Evolutionary conservation across 169 alveolate species (phyloP).

Genomic region (Plasmodium vinckei): DNA sequence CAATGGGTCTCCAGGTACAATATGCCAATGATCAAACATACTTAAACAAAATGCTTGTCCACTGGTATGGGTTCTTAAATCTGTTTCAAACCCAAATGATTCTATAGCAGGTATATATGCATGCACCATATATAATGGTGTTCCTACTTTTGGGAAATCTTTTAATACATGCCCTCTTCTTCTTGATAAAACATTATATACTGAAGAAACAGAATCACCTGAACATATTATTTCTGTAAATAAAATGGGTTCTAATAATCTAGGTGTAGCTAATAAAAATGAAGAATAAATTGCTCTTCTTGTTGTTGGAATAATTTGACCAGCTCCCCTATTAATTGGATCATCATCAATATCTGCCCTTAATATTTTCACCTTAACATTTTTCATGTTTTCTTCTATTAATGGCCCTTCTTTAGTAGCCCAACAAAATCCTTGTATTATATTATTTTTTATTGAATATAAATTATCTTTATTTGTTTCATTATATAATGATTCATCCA

Average conservation of each 20-base stretch:
- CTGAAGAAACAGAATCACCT: slow-evolving; percentile 97
- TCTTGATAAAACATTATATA: slow-evolving; percentile 92
- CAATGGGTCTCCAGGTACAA: slow-evolving; percentile 99
- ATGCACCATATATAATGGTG: slow-evolving; percentile 95
- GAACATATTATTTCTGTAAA: slow-evolving; percentile 97
- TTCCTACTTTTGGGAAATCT: slow-evolving; percentile 94
- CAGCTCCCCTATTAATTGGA: slow-evolving; percentile 95
- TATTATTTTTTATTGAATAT: slow-evolving; percentile 86
- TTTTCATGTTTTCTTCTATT: slow-evolving; percentile 96
- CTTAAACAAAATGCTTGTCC: slow-evolving; percentile 98
- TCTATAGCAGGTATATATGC: slow-evolving; percentile 99
- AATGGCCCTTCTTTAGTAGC: slow-evolving; percentile 99
- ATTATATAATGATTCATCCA: slow-evolving; percentile 96
- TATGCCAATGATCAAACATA: slow-evolving; percentile 97
- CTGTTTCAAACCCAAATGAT: slow-evolving; percentile 99
- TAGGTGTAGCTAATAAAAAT: slow-evolving; percentile 98
- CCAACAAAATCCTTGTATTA: slow-evolving; percentile 99
- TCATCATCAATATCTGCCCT: slow-evolving; percentile 93
- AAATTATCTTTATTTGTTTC: slow-evolving; percentile 91
- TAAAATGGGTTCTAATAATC: slow-evolving; percentile 98
- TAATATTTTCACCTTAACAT: slow-evolving; percentile 92
- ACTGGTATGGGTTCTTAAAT: slow-evolving; percentile 96
- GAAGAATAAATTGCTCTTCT: slow-evolving; percentile 98
- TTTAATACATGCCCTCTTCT: slow-evolving; percentile 94
- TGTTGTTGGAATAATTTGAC: slow-evolving; percentile 98